Evolutionary conservation across 176 grass and related monocot genomes (phyloP).

Genomic region (Dendrocalamus sinicus): DNA sequence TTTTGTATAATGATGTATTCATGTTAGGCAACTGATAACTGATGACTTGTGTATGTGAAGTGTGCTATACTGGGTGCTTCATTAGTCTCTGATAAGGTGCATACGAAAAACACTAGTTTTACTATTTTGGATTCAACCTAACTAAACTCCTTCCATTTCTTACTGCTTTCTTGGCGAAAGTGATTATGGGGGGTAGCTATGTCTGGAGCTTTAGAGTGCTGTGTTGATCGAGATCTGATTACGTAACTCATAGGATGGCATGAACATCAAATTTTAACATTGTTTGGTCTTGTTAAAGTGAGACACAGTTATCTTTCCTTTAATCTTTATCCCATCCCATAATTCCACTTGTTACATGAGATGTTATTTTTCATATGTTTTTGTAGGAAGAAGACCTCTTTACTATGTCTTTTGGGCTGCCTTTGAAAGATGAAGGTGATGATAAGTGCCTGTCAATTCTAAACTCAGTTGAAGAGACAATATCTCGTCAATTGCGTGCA

Average conservation of each 20-base stretch:
- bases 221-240: neutral
- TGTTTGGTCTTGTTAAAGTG: conserved; percentile 31
- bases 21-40: neutral
- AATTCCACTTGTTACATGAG: conserved; percentile 27
- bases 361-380: conserved; percentile 33
- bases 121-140: neutral
- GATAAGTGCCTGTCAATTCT: conserved; percentile 88
- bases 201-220: conserved; percentile 7
- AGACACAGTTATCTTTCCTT: neutral
- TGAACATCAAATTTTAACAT: conserved; percentile 4
- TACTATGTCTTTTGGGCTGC: conserved; percentile 86
- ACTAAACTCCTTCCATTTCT: neutral
- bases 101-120: neutral
- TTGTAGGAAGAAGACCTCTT: conserved; percentile 94
- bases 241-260: conserved; percentile 19
- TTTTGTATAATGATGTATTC: neutral
- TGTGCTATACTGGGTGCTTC: neutral
- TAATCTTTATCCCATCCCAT: neutral
- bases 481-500: conserved; percentile 84
- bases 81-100: conserved; percentile 4
- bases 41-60: neutral
- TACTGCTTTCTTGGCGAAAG: neutral
- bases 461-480: conserved; percentile 90
- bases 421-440: conserved; percentile 85
- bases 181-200: conserved; percentile 3